Evolutionary conservation across 176 grass and related monocot genomes (phyloP), one percentile per base, ranked within the genome.

Genomic region (Bromus sterilis): DNA sequence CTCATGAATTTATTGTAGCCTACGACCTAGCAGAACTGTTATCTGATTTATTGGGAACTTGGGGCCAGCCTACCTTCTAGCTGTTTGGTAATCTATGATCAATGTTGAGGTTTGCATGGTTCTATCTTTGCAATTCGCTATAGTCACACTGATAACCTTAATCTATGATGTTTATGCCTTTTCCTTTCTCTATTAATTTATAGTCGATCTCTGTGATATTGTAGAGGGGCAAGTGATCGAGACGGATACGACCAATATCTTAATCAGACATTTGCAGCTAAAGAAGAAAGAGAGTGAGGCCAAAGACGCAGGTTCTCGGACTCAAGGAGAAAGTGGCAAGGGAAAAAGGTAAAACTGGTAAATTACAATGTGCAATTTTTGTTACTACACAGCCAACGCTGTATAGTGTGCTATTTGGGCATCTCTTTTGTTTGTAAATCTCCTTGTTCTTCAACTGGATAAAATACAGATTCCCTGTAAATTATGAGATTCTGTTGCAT

Each of bases 211-310:
- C 25, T 89, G 66, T 64, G 25, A 29, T 88, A 75, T 76, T 86
- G 68, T 77, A 98, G 90, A 91, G 67, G 96, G 82, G 39, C 92
- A 98, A 82, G 61, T 98, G 81, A 95, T 95, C 73, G 79, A 91
- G 72, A 98, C 96, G 15, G 84, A 98, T 88, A 57, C 84, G 23
- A 95, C 90, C 41, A 98, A 98, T 70, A 93, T 98, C 86, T 91
- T 98, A 78, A 98, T 95, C 66, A 98, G 96, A 79, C 83, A 94
- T 93, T 93, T 98, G 42, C 90, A 98, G 80, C 77, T 93, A 60
- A 95, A 83, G 79, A 94, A 97, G 73, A 88, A 91, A 60, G 94
- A 91, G 69, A 93, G 40, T 75, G 94, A 94, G 26, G 74, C 70
- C 41, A 93, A 91, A 71, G 92, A 94, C 32, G 4, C 48, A 43